A percentile compares a stretch with the other conserved stretches of the same genome.
Conservation (phyloP, 164 flowering plant species). For the grape (Vitis vinifera) region ASM3070453v1 NC_081820.1:5133501-5134000, state of each 20-base stretch:
- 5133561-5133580: conserved; percentile 21
- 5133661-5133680: conserved; percentile 42
- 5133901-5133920: conserved; percentile 35
- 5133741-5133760: conserved; percentile 48
- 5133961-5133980: too few relatives aligned
- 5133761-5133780: conserved; percentile 54
- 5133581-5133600: conserved; percentile 56
- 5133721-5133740: conserved; percentile 46
- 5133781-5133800: conserved; percentile 30
- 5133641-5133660: conserved; percentile 38
- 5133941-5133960: too few relatives aligned
- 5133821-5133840: conserved; percentile 52
- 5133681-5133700: conserved; percentile 46
- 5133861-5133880: conserved; percentile 50
- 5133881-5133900: conserved; percentile 55
- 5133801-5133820: conserved; percentile 44
- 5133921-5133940: conserved; percentile 17
- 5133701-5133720: conserved; percentile 37
- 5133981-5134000: too few relatives aligned
- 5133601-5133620: conserved; percentile 44
- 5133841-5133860: conserved; percentile 38
- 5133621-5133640: conserved; percentile 35
- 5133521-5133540: conserved; percentile 53
- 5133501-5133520: conserved; percentile 51
- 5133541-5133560: conserved; percentile 34